Evolutionary conservation across 805 yeast genomes (phyloP), one percentile per base, ranked within the genome.

Genomic region (Phaffomyces antillensis): DNA sequence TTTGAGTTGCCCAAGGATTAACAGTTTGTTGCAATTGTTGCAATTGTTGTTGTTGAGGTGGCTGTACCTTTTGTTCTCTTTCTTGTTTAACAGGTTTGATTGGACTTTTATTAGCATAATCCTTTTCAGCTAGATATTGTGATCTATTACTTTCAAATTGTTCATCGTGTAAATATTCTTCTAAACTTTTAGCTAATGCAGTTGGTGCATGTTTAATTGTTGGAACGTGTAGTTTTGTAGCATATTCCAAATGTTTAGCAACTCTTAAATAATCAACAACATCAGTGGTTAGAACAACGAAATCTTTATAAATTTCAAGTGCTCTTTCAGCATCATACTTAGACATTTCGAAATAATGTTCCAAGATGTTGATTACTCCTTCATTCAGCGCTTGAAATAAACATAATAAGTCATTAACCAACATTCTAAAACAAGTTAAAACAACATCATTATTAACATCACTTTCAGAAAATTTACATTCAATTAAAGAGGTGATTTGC

Each of bases 121-220:
- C 73, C 63, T 77, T 81, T 55, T 86, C 91, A 35, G 79, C 79
- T 50, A 87, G 64, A 57, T 85, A 88, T 58, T 86, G 95, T 48
- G 80, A 69, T 61, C 95, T 76, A 60, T 86, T 88, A 9, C 68
- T 65, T 53, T 88, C 96, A 64, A 88, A 88, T 54, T 83, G 81
- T 9, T 90, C 88, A 59, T 91, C 97, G 52, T 81, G 76, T 52
- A 93, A 68, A 62, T 91, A 95, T 54, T 90, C 96, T 60, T 88
- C 93, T 49, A 93, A 75, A 13, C 95, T 82, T 31, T 81, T 75
- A 4, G 96, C 85, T 51, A 93, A 72, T 24, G 96, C 93, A 3
- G 97, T 90, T 20, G 97, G 97, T 2, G 98, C 98, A 65, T 93
- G 99, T 61, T 87, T 87, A 49, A 93, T 90, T 13, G 96, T 90